phyloP scores from a whole-genome alignment of 306 rosid species.

The Gynostemma pentaphyllum region DNA sequence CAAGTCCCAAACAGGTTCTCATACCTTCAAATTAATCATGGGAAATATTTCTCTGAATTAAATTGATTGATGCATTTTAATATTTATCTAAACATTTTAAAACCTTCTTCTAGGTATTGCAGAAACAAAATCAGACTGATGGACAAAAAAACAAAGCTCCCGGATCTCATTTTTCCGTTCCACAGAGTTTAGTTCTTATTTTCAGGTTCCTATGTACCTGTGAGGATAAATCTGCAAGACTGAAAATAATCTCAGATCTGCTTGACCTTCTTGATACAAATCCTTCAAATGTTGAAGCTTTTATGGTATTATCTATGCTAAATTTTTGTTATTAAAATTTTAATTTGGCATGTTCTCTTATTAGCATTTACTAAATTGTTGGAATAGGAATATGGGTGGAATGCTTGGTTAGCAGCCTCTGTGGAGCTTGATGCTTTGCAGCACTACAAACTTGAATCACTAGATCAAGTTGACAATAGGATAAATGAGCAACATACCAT shows the following conservation, averaged over 20 bases:
- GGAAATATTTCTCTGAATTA: not conserved
- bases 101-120: constrained; percentile 61
- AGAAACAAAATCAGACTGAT: constrained; percentile 59
- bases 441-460: constrained; percentile 33
- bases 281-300: constrained; percentile 93
- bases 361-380: constrained; percentile 6
- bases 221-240: constrained; percentile 49
- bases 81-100: not conserved
- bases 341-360: constrained; percentile 15
- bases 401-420: constrained; percentile 75
- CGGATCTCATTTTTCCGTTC: constrained; percentile 70
- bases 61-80: not conserved
- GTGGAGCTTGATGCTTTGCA: constrained; percentile 58
- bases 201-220: constrained; percentile 75
- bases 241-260: constrained; percentile 62
- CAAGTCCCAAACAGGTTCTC: constrained; percentile 96
- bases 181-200: constrained; percentile 76
- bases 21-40: not conserved
- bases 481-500: constrained; percentile 47
- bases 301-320: constrained; percentile 53
- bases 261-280: constrained; percentile 93
- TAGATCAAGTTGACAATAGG: constrained; percentile 27
- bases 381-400: constrained; percentile 89
- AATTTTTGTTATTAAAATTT: not conserved
- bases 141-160: constrained; percentile 63